Percentiles rank a stretch among this genome's conserved stretches.
phyloP scores from a whole-genome alignment of 179 eudicot genomes.

The Amaranthus tricolor region DNA sequence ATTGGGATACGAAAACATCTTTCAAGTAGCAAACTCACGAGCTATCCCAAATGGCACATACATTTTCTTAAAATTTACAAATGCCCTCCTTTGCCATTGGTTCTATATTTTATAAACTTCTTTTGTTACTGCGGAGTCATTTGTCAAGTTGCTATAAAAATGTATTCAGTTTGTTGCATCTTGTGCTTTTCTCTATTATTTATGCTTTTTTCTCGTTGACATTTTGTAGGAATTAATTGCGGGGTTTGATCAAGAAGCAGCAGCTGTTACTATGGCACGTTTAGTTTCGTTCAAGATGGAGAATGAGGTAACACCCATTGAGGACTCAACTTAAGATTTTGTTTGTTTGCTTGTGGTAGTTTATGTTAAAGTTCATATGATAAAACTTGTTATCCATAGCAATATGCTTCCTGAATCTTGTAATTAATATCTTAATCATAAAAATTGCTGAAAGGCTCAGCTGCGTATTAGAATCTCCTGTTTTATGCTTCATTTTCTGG shows the following conservation, averaged over 20 bases:
- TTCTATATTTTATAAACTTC: no score
- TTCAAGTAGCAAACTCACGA: neutral
- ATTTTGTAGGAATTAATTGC: constrained; percentile 68
- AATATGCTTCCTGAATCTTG: neutral
- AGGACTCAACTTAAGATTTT: neutral
- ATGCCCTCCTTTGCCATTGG: neutral
- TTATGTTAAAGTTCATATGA: neutral
- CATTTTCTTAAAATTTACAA: neutral
- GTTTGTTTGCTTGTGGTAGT: neutral
- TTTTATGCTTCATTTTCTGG: neutral
- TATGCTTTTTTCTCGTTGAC: neutral
- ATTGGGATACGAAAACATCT: neutral
- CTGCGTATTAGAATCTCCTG: neutral
- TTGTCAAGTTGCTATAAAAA: neutral
- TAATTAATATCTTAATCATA: neutral
- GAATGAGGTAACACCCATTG: constrained; percentile 60
- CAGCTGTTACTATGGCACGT: constrained; percentile 87
- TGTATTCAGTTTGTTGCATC: constrained; percentile 3
- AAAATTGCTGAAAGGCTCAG: no score
- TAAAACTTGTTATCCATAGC: neutral
- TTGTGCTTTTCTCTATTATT: neutral
- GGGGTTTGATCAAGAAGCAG: constrained; percentile 99
- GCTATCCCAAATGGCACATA: neutral
- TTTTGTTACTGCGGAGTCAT: neutral
- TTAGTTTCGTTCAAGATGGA: constrained; percentile 96